phyloP scores from a whole-genome alignment of 2,329 filamentous ascomycete species.

The Colletotrichum melonis region DNA sequence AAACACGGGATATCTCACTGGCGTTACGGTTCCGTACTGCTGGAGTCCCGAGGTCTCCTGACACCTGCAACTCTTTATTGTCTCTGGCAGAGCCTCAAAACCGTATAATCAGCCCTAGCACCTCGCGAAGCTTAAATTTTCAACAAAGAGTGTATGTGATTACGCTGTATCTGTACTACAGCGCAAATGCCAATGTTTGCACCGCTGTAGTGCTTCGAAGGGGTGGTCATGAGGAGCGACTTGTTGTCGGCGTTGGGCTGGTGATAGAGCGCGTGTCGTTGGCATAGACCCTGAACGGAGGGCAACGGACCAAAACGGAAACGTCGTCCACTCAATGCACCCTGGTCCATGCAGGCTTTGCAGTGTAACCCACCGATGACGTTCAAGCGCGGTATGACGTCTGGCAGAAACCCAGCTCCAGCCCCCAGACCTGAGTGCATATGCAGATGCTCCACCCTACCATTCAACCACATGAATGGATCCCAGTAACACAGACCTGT shows the following conservation, averaged over 20 bases:
- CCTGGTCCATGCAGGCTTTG: conserved; percentile 30
- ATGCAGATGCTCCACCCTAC: conserved; percentile 26
- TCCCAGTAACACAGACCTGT: conserved; percentile 7
- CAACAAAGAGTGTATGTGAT: background rate
- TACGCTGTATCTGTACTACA: background rate
- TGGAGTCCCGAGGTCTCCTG: background rate
- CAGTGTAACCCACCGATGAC: conserved; percentile 31
- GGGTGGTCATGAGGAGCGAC: background rate
- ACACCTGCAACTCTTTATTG: background rate
- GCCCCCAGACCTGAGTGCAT: conserved; percentile 30
- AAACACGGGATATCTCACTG: conserved; percentile 23
- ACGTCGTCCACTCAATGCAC: conserved; percentile 1
- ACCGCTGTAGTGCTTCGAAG: background rate
- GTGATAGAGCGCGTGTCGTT: conserved; percentile 8
- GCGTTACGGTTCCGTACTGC: conserved; percentile 19
- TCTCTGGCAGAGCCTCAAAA: conserved; percentile 2
- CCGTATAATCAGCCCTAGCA: background rate
- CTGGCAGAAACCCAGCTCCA: conserved; percentile 17
- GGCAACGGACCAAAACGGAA: conserved; percentile 29
- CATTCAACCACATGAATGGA: conserved; percentile 30
- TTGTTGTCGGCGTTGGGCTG: background rate
- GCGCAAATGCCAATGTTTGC: too few species aligned
- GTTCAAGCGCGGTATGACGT: conserved; percentile 34
- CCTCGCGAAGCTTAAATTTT: background rate
- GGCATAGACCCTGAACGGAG: conserved; percentile 6